Base-by-base conservation (phyloP, 805 yeast genomes). In the Zygosaccharomyces bisporus region DNA sequence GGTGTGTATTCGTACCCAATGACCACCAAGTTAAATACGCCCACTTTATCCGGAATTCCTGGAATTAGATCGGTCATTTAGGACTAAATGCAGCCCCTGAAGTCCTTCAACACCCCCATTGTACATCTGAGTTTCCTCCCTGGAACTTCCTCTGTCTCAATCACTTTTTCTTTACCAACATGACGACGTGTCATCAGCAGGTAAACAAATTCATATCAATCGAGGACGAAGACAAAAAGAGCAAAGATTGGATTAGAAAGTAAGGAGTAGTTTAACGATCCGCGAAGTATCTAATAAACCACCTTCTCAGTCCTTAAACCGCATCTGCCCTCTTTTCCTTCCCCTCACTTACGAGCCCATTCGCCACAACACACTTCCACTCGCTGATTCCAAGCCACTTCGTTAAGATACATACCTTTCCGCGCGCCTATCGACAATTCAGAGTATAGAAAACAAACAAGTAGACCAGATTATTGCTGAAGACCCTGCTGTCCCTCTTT, bases 401-500 rank as follows among this genome's bases (percentile, higher is more conserved):
- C n/a, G 14, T 27, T 27, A 3, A n/a, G 31, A 37, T 37, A 37
- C 40, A 37, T 37, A 37, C 40, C 40, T 37, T 37, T 37, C 32
- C 40, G 40, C 40, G 30, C 40, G 13, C 40, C 40, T 37, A 17
- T 37, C 30, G 40, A 37, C 40, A 25, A 20, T 25, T 37, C 40
- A 37, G 40, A 37, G 40, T 25, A 16, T 37, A 37, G 32, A 37
- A 37, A 37, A 23, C 19, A 37, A 37, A 25, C 40, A 37, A 37
- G 18, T 18, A 37, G 40, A 37, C 32, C 40, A 37, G 40, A 23
- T 25, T 18, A 37, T 37, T 32, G 32, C 40, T 37, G 20, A 37
- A 37, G 40, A 37, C 40, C 40, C 40, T 37, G 40, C 20, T 37
- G 40, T 37, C 33, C 33, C 40, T 37, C 40, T 37, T 37, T 37